Conservation (phyloP, 116 monocot genomes). For the Papilionanthe hybrid region DNA sequence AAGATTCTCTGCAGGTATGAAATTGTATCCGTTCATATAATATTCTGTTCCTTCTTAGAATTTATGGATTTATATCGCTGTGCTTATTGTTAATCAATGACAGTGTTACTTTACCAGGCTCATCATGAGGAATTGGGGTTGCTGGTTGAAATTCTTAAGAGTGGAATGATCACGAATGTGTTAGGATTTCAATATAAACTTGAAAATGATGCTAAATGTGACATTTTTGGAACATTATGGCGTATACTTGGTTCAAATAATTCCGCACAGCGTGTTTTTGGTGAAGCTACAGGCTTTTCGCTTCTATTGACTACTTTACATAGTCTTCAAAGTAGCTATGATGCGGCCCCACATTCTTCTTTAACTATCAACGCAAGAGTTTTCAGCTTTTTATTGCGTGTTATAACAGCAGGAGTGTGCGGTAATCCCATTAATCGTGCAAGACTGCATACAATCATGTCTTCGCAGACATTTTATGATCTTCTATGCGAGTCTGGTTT, state of each 20-base stretch:
- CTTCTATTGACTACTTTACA: conserved; percentile 86
- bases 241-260: conserved; percentile 78
- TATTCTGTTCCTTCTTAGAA: not conserved
- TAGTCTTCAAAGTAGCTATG: conserved; percentile 59
- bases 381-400: conserved; percentile 82
- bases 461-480: conserved; percentile 88
- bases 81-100: not conserved
- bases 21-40: not conserved
- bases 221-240: conserved; percentile 81
- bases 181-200: conserved; percentile 81
- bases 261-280: conserved; percentile 86
- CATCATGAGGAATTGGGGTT: conserved; percentile 88
- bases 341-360: conserved; percentile 34
- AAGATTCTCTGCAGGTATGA: conserved; percentile 85
- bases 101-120: conserved; percentile 42
- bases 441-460: conserved; percentile 70
- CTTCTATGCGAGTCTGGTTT: conserved; percentile 86
- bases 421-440: conserved; percentile 77
- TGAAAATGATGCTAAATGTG: conserved; percentile 85
- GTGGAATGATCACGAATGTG: conserved; percentile 80
- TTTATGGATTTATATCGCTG: not conserved
- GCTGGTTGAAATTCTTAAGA: conserved; percentile 88
- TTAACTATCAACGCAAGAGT: conserved; percentile 49
- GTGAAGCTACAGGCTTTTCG: conserved; percentile 97
- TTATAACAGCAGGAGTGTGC: conserved; percentile 78